Evolutionary conservation across 495 filamentous ascomycete genomes (phyloP), one percentile per base, ranked within the genome.

Genomic region (Podospora conica): DNA sequence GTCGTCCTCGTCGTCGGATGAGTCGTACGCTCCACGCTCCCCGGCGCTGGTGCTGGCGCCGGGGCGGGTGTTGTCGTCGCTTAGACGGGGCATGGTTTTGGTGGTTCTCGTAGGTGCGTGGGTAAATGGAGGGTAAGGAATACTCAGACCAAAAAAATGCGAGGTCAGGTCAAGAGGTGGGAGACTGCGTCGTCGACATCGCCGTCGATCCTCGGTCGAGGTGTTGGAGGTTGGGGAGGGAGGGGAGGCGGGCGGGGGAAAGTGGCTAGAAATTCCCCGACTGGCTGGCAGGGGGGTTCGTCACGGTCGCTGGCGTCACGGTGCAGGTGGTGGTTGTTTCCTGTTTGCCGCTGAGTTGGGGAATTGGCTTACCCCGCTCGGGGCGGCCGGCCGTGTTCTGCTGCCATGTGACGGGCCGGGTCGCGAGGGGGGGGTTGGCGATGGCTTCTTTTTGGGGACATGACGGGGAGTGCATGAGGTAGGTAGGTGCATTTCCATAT

Each of bases 1-100:
- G 63, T 75, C 73, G 56, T 77, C 73, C 18, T 73, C 71, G 5
- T 76, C 74, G 21, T 71, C 66, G 24, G 61, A 63, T 2, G 40
- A 48, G 40, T 63, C 61, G 48, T 55, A 61, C 10, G 69, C 68
- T 4, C 23, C n/a, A n/a, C n/a, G n/a, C n/a, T n/a, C 33, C 9
- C 61, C 59, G 55, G 63, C 66, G 64, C 68, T 72, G n/a, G n/a
- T n/a, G 58, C 74, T 66, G 21, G 74, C 40, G 64, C 74, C 75
- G 62, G 76, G 61, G 28, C 64, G 63, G 40, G 68, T 2, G 2
- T n/a, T 0, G 29, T 61, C 59, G n/a, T 53, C 59, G 31, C 28
- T 29, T 9, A 48, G 59, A 20, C 59, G 58, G 28, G 66, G 69
- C 64, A 73, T 71, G 21, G 23, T 66, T 22, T 48, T 24, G 22